A percentile compares a stretch with the other conserved stretches of the same genome.
These are phyloP conservation scores for Domatiomyces catenatus DNA, from an alignment of 2,329 filamentous ascomycete species.

Conservation along the genomic window DNA sequence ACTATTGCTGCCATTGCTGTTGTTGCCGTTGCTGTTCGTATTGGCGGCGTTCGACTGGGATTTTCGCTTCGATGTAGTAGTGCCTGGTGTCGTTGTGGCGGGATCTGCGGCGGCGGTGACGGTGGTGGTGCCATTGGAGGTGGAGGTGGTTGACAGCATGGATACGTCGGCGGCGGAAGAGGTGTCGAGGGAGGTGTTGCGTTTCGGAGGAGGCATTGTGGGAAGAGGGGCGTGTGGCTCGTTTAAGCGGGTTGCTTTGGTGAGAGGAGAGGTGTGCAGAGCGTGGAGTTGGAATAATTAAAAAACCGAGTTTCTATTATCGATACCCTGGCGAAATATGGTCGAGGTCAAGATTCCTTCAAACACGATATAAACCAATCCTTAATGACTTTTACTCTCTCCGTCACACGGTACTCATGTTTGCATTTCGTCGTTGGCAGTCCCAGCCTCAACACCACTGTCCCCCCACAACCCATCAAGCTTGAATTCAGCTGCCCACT, in stretches of 20 bases:
- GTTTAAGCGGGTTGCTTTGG: too few relatives aligned
- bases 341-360: neutral
- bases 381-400: constrained; percentile 6
- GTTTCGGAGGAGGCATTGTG: constrained; percentile 16
- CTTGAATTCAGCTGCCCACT: constrained; percentile 92
- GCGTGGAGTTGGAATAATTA: too few relatives aligned
- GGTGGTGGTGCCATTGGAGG: constrained; percentile 15
- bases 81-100: constrained; percentile 16
- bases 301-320: too few relatives aligned
- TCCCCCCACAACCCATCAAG: constrained; percentile 84
- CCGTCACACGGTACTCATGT: neutral
- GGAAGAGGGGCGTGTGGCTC: too few relatives aligned
- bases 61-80: constrained; percentile 5
- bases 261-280: neutral
- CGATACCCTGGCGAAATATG: too few relatives aligned
- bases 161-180: constrained; percentile 14
- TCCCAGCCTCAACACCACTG: constrained; percentile 20
- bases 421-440: constrained; percentile 10
- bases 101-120: constrained; percentile 5
- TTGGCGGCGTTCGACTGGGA: neutral
- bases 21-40: too few relatives aligned
- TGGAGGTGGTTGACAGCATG: constrained; percentile 13
- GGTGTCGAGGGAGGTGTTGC: constrained; percentile 10
- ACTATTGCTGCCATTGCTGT: too few relatives aligned
- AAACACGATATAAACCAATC: constrained; percentile 1